Conservation (phyloP, 2,329 filamentous ascomycete genomes). For the Exophiala mesophila region DNA sequence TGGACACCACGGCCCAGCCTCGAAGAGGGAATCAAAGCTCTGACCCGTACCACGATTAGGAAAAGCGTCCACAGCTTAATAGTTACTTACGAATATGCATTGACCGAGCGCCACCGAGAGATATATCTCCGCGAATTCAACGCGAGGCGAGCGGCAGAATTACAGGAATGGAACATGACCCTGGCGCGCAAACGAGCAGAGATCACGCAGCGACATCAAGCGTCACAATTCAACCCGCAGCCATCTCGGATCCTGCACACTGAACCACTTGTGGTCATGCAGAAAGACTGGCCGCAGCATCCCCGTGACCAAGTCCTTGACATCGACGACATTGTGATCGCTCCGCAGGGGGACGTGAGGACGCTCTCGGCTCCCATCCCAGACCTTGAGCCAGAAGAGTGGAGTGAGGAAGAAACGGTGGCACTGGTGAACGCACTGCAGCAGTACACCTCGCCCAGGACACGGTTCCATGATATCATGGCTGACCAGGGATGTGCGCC, state of each 20-base stretch:
- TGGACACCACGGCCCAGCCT: constrained; percentile 16
- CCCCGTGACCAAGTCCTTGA: constrained; percentile 8
- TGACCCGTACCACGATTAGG: constrained; percentile 13
- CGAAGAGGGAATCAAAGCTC: constrained; percentile 13
- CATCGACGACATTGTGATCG: constrained; percentile 16
- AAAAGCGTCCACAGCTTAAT: constrained; percentile 10
- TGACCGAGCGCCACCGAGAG: background rate
- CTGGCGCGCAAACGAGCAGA: constrained; percentile 3
- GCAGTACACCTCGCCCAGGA: constrained; percentile 23
- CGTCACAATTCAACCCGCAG: background rate
- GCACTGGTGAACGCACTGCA: constrained; percentile 29
- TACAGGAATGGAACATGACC: background rate
- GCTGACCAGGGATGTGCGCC: constrained; percentile 9
- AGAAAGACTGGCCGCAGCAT: background rate
- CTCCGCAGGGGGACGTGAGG: constrained; percentile 12
- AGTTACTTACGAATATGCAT: background rate
- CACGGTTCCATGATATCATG: constrained; percentile 29
- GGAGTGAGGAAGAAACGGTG: constrained; percentile 26
- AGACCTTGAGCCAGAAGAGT: constrained; percentile 15
- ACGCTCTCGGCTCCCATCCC: constrained; percentile 16
- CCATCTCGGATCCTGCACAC: background rate
- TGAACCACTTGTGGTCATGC: background rate
- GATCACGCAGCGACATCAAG: background rate
- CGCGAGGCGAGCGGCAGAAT: constrained; percentile 3
- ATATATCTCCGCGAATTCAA: constrained; percentile 7